A percentile compares a stretch with the other conserved stretches of the same genome.
Evolutionary conservation across 495 filamentous ascomycete species (phyloP).

Genomic region (Paragyromitra xinjiangensis): DNA sequence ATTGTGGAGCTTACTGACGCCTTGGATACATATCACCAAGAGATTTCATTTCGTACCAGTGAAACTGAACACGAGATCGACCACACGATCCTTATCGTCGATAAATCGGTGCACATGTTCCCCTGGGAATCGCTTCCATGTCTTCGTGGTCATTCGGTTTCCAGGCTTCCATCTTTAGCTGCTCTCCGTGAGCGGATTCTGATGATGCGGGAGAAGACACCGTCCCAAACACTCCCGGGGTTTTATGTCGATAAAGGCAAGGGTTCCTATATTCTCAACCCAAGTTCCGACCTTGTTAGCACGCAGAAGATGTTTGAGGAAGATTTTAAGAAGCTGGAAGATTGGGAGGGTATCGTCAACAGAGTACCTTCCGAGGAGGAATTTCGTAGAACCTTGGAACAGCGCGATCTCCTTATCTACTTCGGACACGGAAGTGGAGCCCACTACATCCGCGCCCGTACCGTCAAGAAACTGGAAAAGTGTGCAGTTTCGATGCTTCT

Average conservation of each 20-base stretch:
- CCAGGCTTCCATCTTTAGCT: slow-evolving; percentile 81
- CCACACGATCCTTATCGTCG: slow-evolving; percentile 91
- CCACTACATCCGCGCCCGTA: slow-evolving; percentile 85
- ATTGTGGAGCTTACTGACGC: slow-evolving; percentile 84
- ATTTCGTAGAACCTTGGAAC: slow-evolving; percentile 70
- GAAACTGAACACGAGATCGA: slow-evolving; percentile 59
- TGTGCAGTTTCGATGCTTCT: slow-evolving; percentile 88
- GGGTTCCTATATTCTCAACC: slow-evolving; percentile 89
- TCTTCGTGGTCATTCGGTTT: slow-evolving; percentile 78
- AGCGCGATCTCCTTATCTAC: slow-evolving; percentile 79
- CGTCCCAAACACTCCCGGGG: slow-evolving; percentile 58
- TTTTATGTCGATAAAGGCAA: slow-evolving; percentile 67
- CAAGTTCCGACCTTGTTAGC: slow-evolving; percentile 77
- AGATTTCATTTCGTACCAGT: slow-evolving; percentile 58
- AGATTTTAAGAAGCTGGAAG: slow-evolving; percentile 64
- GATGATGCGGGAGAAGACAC: slow-evolving; percentile 60
- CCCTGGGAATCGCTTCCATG: slow-evolving; percentile 97
- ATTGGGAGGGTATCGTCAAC: slow-evolving; percentile 73
- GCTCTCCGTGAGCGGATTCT: slow-evolving; percentile 77
- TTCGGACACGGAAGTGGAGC: slow-evolving; percentile 97
- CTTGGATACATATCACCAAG: slow-evolving; percentile 77
- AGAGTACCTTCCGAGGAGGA: slow-evolving; percentile 79
- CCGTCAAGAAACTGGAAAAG: slow-evolving; percentile 76
- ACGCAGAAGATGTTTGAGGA: slow-evolving; percentile 78
- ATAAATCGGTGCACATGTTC: slow-evolving; percentile 86